Evolutionary conservation across 441 rosid species (phyloP), one percentile per base, ranked within the genome.

Genomic region (Pelargonium fulgidum): DNA sequence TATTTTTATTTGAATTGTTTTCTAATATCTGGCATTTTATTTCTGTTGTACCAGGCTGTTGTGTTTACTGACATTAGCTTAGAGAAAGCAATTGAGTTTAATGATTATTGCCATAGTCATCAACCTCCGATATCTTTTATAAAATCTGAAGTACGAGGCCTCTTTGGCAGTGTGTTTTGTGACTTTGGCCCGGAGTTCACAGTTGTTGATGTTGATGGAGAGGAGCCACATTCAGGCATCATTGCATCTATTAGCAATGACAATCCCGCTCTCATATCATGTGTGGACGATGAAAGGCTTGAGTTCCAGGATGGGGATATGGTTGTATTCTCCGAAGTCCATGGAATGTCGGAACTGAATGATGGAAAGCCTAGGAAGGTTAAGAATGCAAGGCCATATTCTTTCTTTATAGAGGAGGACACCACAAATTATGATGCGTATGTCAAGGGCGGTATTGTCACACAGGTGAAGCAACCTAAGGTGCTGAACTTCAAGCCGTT

Each of bases 231-330:
- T 80, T 85, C 94, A 0, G 97, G 96, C 77, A 92, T 92, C 56
- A 84, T 92, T 73, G 96, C 97, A 3, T 89, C 97, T 70, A 84
- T 92, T 74, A 85, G 92, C 75, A 89, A 89, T 73, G 97, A 89
- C 73, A 85, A 86, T 68, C 89, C 87, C 52, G 91, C 92, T 0
- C 82, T 92, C 56, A 82, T 92, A 50, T 83, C 90, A 0, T 92
- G 94, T 79, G 92, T 92, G 29, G 97, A 92, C 41, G 97, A 92
- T 79, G 97, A 92, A 80, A 88, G 97, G 78, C 91, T 92, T 66
- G 97, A 88, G 81, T 87, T 92, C 79, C 85, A 92, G 74, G 97
- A 92, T 78, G 97, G 96, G 36, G 94, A 92, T 80, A 78, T 88
- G 52, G 97, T 89, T 75, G 82, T 88, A 68, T 89, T 89, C 87